A percentile compares a stretch with the other conserved stretches of the same genome.
Conservation (phyloP, 352 stramenopile species). For the Pythium rhizo-oryzae region DNA sequence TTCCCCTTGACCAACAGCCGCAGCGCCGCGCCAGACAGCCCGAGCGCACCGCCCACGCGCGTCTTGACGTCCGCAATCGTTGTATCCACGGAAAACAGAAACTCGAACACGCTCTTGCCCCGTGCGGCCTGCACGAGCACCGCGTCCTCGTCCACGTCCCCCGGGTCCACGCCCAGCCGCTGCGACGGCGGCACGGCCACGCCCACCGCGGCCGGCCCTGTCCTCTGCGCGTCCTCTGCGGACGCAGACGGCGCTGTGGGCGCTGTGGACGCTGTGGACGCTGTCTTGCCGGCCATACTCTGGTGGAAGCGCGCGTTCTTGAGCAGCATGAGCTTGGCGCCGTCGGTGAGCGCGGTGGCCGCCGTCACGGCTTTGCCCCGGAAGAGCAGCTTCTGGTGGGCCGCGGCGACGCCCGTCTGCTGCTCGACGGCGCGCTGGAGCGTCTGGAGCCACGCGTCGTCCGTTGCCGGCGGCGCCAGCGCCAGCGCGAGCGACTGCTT, state of each 20-base stretch:
- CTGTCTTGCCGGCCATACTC: not conserved
- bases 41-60: slow-evolving; percentile 48
- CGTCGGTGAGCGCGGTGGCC: slow-evolving; percentile 28
- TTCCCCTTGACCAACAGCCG: slow-evolving; percentile 70
- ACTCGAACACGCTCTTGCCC: slow-evolving; percentile 61
- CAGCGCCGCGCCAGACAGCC: slow-evolving; percentile 42
- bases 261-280: not conserved
- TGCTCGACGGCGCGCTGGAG: slow-evolving; percentile 38
- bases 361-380: slow-evolving; percentile 36
- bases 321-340: slow-evolving; percentile 35
- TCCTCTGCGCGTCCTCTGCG: not conserved
- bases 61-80: slow-evolving; percentile 50
- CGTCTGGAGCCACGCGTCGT: slow-evolving; percentile 31
- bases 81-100: slow-evolving; percentile 39
- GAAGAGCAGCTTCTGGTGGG: slow-evolving; percentile 60
- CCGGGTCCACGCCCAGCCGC: slow-evolving; percentile 17
- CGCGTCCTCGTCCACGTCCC: slow-evolving; percentile 39
- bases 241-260: not conserved
- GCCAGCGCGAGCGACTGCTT: slow-evolving; percentile 40
- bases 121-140: slow-evolving; percentile 57
- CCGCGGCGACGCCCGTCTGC: slow-evolving; percentile 38
- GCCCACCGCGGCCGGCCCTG: not conserved
- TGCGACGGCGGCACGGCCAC: slow-evolving; percentile 5
- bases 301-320: slow-evolving; percentile 32
- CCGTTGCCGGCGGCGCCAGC: slow-evolving; percentile 26